Evolutionary conservation across 345 rosid species (phyloP).

Genomic region (Eutrema yunnanense): DNA sequence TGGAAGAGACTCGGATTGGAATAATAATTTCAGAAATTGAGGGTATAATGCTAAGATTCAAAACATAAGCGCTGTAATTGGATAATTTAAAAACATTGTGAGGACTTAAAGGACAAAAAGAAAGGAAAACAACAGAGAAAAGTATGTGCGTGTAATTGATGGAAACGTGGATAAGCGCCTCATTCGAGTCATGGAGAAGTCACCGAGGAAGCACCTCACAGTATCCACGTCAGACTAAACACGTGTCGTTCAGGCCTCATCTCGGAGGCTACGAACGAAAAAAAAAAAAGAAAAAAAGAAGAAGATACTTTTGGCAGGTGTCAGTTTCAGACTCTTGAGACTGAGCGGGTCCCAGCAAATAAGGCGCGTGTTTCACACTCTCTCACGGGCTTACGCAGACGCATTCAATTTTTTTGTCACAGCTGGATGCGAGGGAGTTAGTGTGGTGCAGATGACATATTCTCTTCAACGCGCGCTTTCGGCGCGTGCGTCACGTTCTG

Average conservation of each 20-base stretch:
- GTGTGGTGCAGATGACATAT: slow-evolving; percentile 9
- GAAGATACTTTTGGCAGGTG: slow-evolving; percentile 17
- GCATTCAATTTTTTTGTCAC: slow-evolving; percentile 12
- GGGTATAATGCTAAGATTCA: not conserved
- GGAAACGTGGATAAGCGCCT: slow-evolving; percentile 30
- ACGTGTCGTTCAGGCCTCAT: slow-evolving; percentile 15
- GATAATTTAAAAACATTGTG: no score
- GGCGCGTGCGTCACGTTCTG: not conserved
- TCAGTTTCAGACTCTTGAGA: slow-evolving; percentile 11
- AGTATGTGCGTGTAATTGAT: not conserved
- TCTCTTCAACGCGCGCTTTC: not conserved
- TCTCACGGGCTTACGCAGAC: slow-evolving; percentile 25
- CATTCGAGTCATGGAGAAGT: slow-evolving; percentile 29
- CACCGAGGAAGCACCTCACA: slow-evolving; percentile 26
- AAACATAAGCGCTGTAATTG: not conserved
- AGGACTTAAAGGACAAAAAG: not conserved
- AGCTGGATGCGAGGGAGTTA: slow-evolving; percentile 23
- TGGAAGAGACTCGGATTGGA: not conserved
- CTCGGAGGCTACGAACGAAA: slow-evolving; percentile 4
- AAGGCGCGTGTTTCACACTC: slow-evolving; percentile 12
- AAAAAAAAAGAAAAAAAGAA: not conserved
- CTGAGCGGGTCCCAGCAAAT: not conserved
- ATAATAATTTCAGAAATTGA: not conserved
- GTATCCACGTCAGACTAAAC: slow-evolving; percentile 15
- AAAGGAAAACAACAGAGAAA: not conserved